A percentile compares a stretch with the other conserved stretches of the same genome.
Evolutionary conservation across 169 alveolate genomes (phyloP).

Genomic region (Cystoisospora suis): DNA sequence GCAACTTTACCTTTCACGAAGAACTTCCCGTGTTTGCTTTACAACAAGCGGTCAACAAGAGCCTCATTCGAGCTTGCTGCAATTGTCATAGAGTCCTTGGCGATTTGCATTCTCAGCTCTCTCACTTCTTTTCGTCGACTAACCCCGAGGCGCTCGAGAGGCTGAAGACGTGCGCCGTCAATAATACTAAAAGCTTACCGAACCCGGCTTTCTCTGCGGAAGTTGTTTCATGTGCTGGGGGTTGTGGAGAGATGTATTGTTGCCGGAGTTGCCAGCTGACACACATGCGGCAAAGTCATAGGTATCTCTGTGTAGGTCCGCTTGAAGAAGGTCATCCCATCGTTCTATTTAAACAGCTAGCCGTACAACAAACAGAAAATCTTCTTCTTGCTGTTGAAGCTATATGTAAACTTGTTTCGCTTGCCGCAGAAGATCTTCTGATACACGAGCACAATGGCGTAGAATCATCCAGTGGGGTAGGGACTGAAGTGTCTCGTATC

Average conservation of each 20-base stretch:
- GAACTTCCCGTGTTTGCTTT: not conserved
- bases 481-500: no score
- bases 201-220: not conserved
- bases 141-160: not conserved
- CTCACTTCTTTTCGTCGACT: not conserved
- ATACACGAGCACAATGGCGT: no score
- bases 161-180: not conserved
- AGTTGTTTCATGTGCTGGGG: not conserved
- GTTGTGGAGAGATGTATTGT: constrained; percentile 23
- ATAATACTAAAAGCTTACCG: not conserved
- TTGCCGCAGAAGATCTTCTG: not conserved
- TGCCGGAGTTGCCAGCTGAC: not conserved
- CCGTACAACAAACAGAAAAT: not conserved
- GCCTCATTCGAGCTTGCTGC: constrained; percentile 1
- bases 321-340: not conserved
- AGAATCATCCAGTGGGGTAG: no score
- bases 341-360: not conserved
- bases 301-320: constrained; percentile 11
- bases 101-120: not conserved
- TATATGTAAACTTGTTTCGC: not conserved
- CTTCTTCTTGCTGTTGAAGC: constrained; percentile 14
- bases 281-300: not conserved
- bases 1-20: not conserved
- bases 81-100: not conserved
- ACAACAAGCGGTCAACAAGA: constrained; percentile 1